Evolutionary conservation across 768 basidiomycete genomes (phyloP), one percentile per base, ranked within the genome.

Genomic region (Kwoniella mangroviensis): DNA sequence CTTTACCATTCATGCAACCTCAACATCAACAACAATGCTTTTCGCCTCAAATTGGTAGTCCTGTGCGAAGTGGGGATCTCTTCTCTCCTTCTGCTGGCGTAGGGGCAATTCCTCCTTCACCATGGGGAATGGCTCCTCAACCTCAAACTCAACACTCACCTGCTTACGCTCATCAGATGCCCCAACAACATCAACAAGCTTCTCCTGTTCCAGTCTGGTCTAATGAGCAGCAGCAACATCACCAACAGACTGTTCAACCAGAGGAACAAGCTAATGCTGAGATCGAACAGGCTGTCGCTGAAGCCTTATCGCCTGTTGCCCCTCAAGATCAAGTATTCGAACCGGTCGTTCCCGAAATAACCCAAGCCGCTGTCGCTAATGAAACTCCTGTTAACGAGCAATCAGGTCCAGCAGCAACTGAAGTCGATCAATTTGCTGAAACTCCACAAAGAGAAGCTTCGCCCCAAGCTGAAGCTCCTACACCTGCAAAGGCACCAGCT

Each of bases 61-160:
- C 74, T 3, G 63, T 67, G 45, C 58, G 65, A 43, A 54, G 55
- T 34, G 65, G 54, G 17, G 76, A 73, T 42, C 60, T 75, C 24
- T 78, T 75, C 67, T 75, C 76, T 1, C 76, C 76, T 49, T 73
- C 74, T 28, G 68, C 72, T 41, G 76, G 76, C 7, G 76, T 72
- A 3, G 76, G 76, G n/a, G 73, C 73, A 9, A 67, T 75, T n/a
- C 81, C 76, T 15, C 21, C 65, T 49, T 79, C 76, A 24, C 79
- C 79, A 1, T 79, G 81, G 81, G 75, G 62, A 17, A 55, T 68
- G 12, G 71, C 75, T 40, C 79, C 77, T 54, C 62, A 54, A 17
- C 70, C 59, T 28, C 65, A 66, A 58, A 55, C 63, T 52, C 53
- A 54, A n/a, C 53, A 54, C 21, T 54, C 58, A 42, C 58, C 58